A percentile compares a stretch with the other conserved stretches of the same genome.
These are phyloP conservation scores for Tulasnella sp. DNA, from an alignment of 768 basidiomycete genomes.

Conservation along the genomic window DNA sequence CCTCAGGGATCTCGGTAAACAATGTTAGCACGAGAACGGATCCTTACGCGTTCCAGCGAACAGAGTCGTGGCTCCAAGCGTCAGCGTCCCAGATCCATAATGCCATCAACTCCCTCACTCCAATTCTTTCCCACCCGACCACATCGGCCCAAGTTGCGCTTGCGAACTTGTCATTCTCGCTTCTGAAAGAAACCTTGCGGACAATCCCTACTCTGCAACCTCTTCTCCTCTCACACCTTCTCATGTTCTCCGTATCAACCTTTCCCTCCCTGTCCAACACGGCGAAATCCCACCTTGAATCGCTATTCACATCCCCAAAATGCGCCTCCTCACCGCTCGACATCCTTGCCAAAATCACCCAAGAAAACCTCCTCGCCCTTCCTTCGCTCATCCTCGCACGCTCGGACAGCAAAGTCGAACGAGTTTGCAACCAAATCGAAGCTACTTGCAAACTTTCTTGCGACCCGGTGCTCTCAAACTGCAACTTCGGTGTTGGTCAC, in stretches of 20 bases:
- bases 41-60: constrained; percentile 45
- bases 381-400: constrained; percentile 60
- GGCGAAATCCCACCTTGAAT: constrained; percentile 37
- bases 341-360: constrained; percentile 51
- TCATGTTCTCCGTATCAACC: constrained; percentile 55
- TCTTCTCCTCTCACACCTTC: constrained; percentile 57
- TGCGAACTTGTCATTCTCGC: constrained; percentile 38
- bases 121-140: constrained; percentile 60
- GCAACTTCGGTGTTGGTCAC: constrained; percentile 44
- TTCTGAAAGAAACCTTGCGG: constrained; percentile 44
- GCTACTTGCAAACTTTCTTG: constrained; percentile 50
- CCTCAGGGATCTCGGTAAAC: constrained; percentile 20
- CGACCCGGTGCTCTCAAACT: constrained; percentile 21
- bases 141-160: constrained; percentile 52
- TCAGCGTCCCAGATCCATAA: constrained; percentile 76
- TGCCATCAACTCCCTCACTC: constrained; percentile 63
- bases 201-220: constrained; percentile 59
- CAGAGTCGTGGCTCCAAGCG: constrained; percentile 66
- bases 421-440: constrained; percentile 53
- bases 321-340: constrained; percentile 33
- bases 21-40: constrained; percentile 15
- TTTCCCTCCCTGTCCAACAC: constrained; percentile 40
- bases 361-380: constrained; percentile 52
- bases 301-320: constrained; percentile 35
- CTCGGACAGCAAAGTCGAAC: constrained; percentile 63